Conservation (phyloP, 805 yeast species). For the Tetrapisispora nanseiensis region DNA sequence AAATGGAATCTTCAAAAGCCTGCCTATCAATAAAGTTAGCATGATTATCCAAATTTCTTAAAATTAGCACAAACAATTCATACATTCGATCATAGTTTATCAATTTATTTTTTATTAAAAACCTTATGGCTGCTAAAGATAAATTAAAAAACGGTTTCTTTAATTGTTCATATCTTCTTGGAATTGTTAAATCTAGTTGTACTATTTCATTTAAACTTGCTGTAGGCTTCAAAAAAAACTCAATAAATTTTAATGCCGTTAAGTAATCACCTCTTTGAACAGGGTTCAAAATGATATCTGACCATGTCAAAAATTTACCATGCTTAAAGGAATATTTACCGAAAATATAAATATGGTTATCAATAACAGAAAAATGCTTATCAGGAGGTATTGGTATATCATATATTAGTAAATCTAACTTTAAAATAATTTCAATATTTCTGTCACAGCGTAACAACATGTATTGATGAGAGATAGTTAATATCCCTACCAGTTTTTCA, state of each 20-base stretch:
- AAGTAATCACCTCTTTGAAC: constrained; percentile 25
- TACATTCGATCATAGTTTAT: constrained; percentile 13
- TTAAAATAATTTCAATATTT: constrained; percentile 4
- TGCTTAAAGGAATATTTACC: constrained; percentile 21
- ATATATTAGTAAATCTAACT: constrained; percentile 19
- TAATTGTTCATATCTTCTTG: constrained; percentile 17
- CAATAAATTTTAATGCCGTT: constrained; percentile 19
- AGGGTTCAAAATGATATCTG: constrained; percentile 20
- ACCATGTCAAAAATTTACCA: constrained; percentile 26
- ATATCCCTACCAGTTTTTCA: constrained; percentile 11
- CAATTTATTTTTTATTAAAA: constrained; percentile 11
- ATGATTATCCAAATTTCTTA: constrained; percentile 1
- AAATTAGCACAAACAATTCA: constrained; percentile 5
- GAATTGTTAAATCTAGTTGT: constrained; percentile 7
- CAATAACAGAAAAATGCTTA: constrained; percentile 14
- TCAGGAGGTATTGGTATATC: constrained; percentile 22
- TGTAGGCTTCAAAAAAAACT: constrained; percentile 11
- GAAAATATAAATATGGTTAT: constrained; percentile 14
- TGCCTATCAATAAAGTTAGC: constrained; percentile 1
- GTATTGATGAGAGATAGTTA: constrained; percentile 23
- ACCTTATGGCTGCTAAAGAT: constrained; percentile 23
- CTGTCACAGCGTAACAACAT: constrained; percentile 12
- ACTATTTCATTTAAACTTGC: constrained; percentile 14
- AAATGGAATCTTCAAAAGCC: constrained; percentile 3
- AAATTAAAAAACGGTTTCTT: constrained; percentile 23